phyloP scores from a whole-genome alignment of 257 asterid species.

The Apocynum venetum region DNA sequence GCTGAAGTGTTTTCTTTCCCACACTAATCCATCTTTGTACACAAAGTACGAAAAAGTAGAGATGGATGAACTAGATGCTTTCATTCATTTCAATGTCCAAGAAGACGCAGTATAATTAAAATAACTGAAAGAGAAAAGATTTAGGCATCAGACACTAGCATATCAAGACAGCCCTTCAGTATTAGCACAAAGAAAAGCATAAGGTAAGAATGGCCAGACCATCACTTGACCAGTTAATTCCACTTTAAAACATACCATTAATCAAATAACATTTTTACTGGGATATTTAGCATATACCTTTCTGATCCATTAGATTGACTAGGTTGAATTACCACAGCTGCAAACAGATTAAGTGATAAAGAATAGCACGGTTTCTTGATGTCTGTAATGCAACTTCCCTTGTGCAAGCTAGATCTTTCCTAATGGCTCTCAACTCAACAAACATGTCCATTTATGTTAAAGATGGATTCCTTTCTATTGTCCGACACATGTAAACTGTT shows the following conservation, averaged over 20 bases:
- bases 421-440: background rate
- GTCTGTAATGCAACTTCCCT: background rate
- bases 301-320: background rate
- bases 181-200: too few relatives aligned
- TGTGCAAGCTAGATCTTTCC: background rate
- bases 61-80: background rate
- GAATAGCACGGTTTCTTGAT: background rate
- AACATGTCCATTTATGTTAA: background rate
- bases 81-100: background rate
- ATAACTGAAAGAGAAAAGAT: too few relatives aligned
- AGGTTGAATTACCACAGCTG: background rate
- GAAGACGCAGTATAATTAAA: too few relatives aligned
- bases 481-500: too few relatives aligned
- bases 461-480: background rate
- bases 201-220: background rate
- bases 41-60: background rate
- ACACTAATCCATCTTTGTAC: background rate
- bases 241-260: background rate
- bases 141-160: too few relatives aligned
- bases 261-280: background rate
- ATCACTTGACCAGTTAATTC: background rate
- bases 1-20: background rate
- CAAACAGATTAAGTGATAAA: too few relatives aligned
- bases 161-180: too few relatives aligned
- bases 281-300: background rate